Evolutionary conservation across 495 filamentous ascomycete species (phyloP).

Genomic region (Xylaria sp.): DNA sequence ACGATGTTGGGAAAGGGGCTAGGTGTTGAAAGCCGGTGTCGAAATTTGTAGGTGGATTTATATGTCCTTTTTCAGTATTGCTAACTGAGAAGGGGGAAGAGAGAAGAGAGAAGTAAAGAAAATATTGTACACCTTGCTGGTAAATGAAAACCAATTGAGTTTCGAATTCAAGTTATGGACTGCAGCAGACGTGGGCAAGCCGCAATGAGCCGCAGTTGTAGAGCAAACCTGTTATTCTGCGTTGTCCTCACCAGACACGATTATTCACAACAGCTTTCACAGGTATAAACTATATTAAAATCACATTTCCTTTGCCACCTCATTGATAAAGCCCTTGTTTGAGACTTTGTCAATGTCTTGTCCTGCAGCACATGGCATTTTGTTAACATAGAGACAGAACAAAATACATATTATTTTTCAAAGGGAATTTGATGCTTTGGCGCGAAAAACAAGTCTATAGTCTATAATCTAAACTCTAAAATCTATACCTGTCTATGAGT

Average conservation of each 20-base stretch:
- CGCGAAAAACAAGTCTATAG: not conserved
- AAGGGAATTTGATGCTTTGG: not conserved
- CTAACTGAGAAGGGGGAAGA: not conserved
- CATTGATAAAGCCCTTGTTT: not conserved
- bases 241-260: not conserved
- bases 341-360: not conserved
- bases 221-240: not conserved
- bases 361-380: not conserved
- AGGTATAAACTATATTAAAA: not conserved
- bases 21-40: not conserved
- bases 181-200: not conserved
- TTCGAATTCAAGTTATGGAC: not conserved
- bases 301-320: not conserved
- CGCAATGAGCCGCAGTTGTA: not conserved
- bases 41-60: not conserved
- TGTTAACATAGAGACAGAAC: not conserved
- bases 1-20: not conserved
- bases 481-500: no score
- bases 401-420: not conserved
- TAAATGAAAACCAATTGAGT: not conserved
- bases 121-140: not conserved
- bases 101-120: no score
- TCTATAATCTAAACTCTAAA: conserved; percentile 13
- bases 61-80: not conserved
- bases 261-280: not conserved